phyloP scores from a whole-genome alignment of 441 rosid species.

The Croton laevigatus region DNA sequence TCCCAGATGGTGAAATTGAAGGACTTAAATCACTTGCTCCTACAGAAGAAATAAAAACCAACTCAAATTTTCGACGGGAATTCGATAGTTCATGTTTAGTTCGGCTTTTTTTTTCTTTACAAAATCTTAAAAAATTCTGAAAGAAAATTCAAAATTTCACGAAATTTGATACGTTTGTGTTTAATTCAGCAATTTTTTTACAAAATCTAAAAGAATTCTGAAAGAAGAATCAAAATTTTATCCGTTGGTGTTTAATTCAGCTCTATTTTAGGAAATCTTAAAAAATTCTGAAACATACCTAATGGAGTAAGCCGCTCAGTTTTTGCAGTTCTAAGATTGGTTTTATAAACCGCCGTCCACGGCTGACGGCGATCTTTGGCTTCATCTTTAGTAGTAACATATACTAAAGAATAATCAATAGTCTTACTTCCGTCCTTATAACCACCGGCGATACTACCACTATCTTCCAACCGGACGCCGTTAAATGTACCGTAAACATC shows the following conservation, averaged over 20 bases:
- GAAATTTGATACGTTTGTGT: no score
- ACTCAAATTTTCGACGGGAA: no score
- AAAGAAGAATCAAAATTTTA: no score
- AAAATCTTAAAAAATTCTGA: no score
- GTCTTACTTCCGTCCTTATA: background rate
- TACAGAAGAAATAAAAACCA: background rate
- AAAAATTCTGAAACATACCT: background rate
- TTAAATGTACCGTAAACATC: background rate
- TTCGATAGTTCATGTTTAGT: no score
- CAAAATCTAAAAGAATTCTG: no score
- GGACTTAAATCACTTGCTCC: slow-evolving; percentile 11
- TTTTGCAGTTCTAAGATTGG: slow-evolving; percentile 4
- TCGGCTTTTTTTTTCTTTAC: no score
- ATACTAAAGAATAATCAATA: slow-evolving; percentile 5
- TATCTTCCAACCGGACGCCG: slow-evolving; percentile 4
- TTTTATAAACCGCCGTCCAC: slow-evolving; percentile 3
- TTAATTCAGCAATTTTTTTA: no score
- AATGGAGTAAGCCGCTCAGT: background rate
- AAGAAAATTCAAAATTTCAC: no score
- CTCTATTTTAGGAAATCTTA: no score
- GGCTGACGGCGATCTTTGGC: slow-evolving; percentile 1
- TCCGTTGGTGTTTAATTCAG: no score
- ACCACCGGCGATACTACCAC: slow-evolving; percentile 1
- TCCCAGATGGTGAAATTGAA: slow-evolving; percentile 1
- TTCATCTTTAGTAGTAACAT: background rate